A percentile compares a stretch with the other conserved stretches of the same genome.
phyloP scores from a whole-genome alignment of 768 basidiomycete genomes.

The Russula emetica region DNA sequence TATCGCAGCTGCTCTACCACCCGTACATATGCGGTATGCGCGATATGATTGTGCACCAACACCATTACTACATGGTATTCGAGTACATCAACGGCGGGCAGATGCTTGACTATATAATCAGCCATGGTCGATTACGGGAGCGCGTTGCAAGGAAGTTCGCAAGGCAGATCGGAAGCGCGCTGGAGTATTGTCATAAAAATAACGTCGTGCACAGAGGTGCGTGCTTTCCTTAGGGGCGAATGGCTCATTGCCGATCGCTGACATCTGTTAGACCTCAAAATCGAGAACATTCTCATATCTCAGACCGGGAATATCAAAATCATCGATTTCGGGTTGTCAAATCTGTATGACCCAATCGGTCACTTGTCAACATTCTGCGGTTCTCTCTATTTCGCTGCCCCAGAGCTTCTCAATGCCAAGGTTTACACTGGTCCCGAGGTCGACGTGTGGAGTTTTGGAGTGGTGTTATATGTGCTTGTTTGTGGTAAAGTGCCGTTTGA shows the following conservation, averaged over 20 bases:
- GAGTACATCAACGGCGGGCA: conserved; percentile 99
- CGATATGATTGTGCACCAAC: conserved; percentile 95
- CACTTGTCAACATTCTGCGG: conserved; percentile 96
- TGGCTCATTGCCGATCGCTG: not conserved
- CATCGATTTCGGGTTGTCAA: conserved; percentile 98
- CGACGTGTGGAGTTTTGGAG: conserved; percentile 98
- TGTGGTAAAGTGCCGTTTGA: conserved; percentile 99
- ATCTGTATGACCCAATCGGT: conserved; percentile 77
- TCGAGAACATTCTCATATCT: conserved; percentile 98
- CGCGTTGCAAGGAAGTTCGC: conserved; percentile 97
- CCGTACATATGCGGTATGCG: conserved; percentile 99
- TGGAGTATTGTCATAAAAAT: conserved; percentile 96
- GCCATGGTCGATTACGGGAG: conserved; percentile 91
- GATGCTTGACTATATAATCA: conserved; percentile 99
- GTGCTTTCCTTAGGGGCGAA: conserved; percentile 25
- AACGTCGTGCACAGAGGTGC: conserved; percentile 92
- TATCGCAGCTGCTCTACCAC: conserved; percentile 94
- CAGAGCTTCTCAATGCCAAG: conserved; percentile 93
- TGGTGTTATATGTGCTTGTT: conserved; percentile 95
- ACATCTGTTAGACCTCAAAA: conserved; percentile 74
- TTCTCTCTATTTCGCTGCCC: conserved; percentile 96
- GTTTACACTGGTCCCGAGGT: conserved; percentile 98
- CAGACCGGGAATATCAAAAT: conserved; percentile 99
- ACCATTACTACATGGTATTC: conserved; percentile 99
- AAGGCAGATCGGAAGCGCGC: conserved; percentile 90